phyloP scores from a whole-genome alignment of 2,329 filamentous ascomycete genomes.

The Westerdykella sp. region DNA sequence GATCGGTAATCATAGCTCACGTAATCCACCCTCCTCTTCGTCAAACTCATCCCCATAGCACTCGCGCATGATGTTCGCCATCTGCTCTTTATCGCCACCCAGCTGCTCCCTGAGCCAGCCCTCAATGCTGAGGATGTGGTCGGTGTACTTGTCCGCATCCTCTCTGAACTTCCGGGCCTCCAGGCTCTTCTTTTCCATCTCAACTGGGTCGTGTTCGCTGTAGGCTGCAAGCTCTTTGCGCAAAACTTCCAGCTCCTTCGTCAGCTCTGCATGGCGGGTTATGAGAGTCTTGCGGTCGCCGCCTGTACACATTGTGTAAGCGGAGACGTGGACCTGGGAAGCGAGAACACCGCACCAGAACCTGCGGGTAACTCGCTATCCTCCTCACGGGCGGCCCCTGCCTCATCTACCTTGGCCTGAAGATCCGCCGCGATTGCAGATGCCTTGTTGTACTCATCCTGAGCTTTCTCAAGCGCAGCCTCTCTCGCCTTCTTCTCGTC shows the following conservation, averaged over 20 bases:
- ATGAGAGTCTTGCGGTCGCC: constrained; percentile 36
- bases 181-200: constrained; percentile 38
- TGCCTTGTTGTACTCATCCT: constrained; percentile 36
- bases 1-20: constrained; percentile 27
- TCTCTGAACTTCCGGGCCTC: constrained; percentile 24
- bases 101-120: constrained; percentile 36
- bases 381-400: constrained; percentile 33
- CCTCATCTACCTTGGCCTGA: constrained; percentile 36
- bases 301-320: constrained; percentile 11
- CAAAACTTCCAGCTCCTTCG: constrained; percentile 34
- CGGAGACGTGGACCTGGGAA: too few relatives aligned
- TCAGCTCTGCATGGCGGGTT: constrained; percentile 30
- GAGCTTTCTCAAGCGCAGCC: constrained; percentile 31
- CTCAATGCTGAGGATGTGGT: constrained; percentile 44
- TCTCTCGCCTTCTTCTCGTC: constrained; percentile 50
- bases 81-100: constrained; percentile 38
- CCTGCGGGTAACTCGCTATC: constrained; percentile 35
- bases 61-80: constrained; percentile 40
- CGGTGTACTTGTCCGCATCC: constrained; percentile 37
- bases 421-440: constrained; percentile 33
- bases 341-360: constrained; percentile 13
- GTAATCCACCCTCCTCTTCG: constrained; percentile 48
- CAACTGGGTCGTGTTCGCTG: constrained; percentile 42
- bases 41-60: constrained; percentile 51
- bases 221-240: constrained; percentile 40